Conservation (phyloP, 2,329 filamentous ascomycete species). For the Aspergillus jensenii region DNA sequence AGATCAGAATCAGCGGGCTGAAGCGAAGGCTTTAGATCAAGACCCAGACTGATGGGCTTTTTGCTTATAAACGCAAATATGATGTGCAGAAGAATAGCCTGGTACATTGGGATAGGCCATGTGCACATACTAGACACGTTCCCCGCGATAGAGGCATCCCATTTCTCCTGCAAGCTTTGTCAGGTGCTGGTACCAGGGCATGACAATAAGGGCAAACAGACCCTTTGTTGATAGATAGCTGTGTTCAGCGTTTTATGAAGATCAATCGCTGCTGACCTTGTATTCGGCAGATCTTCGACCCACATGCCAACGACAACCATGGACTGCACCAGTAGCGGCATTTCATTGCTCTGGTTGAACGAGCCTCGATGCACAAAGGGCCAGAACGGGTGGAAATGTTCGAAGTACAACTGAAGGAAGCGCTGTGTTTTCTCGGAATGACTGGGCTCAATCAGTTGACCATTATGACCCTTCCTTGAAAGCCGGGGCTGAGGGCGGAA, state of each 20-base stretch:
- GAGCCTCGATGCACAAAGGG: constrained; percentile 26
- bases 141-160: constrained; percentile 18
- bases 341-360: constrained; percentile 23
- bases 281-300: constrained; percentile 16
- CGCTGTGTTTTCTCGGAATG: constrained; percentile 7
- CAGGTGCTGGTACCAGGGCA: no score
- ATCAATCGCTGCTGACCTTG: constrained; percentile 24
- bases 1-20: constrained; percentile 10
- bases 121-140: background rate
- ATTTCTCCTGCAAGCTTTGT: constrained; percentile 18
- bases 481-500: no score
- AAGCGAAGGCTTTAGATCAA: constrained; percentile 17
- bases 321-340: constrained; percentile 28
- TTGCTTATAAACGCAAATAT: constrained; percentile 23
- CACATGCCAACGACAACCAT: constrained; percentile 30
- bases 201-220: constrained; percentile 1
- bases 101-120: constrained; percentile 33
- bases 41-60: background rate
- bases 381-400: constrained; percentile 29
- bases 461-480: no score
- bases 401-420: constrained; percentile 26
- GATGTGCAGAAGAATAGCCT: constrained; percentile 32
- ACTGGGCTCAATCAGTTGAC: background rate
- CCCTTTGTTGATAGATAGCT: constrained; percentile 28
- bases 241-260: constrained; percentile 23